Conservation (phyloP, 2,329 filamentous ascomycete genomes). For the Sporothrix brasiliensis region DNA sequence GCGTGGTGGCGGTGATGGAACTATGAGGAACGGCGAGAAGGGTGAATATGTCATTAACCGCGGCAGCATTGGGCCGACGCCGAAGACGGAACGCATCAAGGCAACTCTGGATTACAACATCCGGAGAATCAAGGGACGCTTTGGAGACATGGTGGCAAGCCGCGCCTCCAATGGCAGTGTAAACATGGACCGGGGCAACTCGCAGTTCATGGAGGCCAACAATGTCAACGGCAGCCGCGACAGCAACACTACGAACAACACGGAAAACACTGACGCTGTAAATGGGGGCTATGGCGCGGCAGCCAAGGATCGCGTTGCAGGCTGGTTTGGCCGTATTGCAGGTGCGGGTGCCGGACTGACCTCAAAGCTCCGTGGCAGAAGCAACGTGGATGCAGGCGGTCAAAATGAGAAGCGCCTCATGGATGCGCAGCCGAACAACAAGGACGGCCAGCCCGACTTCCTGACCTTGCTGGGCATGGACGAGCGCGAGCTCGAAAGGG, state of each 20-base stretch:
- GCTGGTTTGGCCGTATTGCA: constrained; percentile 43
- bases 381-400: constrained; percentile 5
- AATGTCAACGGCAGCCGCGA: constrained; percentile 35
- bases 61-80: constrained; percentile 54
- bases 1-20: constrained; percentile 18
- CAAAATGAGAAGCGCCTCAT: constrained; percentile 21
- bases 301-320: constrained; percentile 47
- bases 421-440: constrained; percentile 8
- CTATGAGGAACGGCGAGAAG: constrained; percentile 40
- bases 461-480: constrained; percentile 50
- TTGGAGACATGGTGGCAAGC: constrained; percentile 41
- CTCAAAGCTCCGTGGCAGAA: neutral
- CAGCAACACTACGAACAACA: constrained; percentile 41
- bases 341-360: constrained; percentile 1
- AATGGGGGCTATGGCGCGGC: constrained; percentile 33
- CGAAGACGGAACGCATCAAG: constrained; percentile 48
- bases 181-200: constrained; percentile 57
- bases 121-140: constrained; percentile 44
- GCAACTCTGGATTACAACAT: constrained; percentile 46
- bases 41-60: constrained; percentile 49
- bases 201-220: constrained; percentile 51
- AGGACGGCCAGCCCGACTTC: constrained; percentile 48
- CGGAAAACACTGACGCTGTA: constrained; percentile 43
- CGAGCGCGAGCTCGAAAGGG: constrained; percentile 46
- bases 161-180: constrained; percentile 30